A percentile compares a stretch with the other conserved stretches of the same genome.
Evolutionary conservation across 371 early-diverging fungal genomes (phyloP).

Genomic region (Blastocladiella emersonii): DNA sequence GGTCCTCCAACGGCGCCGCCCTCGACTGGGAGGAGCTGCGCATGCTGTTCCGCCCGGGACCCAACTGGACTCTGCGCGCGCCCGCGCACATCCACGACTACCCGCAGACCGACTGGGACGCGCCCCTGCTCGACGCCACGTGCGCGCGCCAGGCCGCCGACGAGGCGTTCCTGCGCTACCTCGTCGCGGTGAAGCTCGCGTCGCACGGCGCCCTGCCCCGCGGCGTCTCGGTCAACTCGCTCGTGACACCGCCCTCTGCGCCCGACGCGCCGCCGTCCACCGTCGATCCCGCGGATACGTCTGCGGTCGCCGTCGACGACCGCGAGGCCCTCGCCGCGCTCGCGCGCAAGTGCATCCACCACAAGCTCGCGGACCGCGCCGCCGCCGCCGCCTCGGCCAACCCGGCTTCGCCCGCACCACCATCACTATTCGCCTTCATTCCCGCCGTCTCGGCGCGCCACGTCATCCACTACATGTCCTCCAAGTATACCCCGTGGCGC

Average conservation of each 20-base stretch:
- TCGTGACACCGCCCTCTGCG: too few species aligned
- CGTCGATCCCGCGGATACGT: not conserved
- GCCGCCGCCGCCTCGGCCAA: too few species aligned
- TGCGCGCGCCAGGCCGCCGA: not conserved
- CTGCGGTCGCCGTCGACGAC: not conserved
- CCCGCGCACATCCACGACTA: not conserved
- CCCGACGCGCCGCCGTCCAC: not conserved
- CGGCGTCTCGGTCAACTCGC: too few species aligned
- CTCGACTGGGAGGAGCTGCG: not conserved
- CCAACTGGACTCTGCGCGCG: not conserved
- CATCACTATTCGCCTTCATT: too few species aligned
- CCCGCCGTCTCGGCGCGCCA: too few species aligned
- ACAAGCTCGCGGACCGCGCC: too few species aligned
- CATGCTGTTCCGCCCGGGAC: not conserved
- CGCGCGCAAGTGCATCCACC: not conserved
- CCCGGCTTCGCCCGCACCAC: too few species aligned
- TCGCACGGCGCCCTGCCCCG: not conserved
- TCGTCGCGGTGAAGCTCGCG: not conserved
- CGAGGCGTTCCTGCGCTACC: constrained; percentile 5
- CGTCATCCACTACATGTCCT: too few species aligned
- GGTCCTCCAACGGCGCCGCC: not conserved
- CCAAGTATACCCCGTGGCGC: too few species aligned
- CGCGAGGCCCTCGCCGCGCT: not conserved
- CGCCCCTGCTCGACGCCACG: too few species aligned
- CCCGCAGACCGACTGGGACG: not conserved